phyloP scores from a whole-genome alignment of 495 filamentous ascomycete genomes.

The Chaetomidium leptoderma region DNA sequence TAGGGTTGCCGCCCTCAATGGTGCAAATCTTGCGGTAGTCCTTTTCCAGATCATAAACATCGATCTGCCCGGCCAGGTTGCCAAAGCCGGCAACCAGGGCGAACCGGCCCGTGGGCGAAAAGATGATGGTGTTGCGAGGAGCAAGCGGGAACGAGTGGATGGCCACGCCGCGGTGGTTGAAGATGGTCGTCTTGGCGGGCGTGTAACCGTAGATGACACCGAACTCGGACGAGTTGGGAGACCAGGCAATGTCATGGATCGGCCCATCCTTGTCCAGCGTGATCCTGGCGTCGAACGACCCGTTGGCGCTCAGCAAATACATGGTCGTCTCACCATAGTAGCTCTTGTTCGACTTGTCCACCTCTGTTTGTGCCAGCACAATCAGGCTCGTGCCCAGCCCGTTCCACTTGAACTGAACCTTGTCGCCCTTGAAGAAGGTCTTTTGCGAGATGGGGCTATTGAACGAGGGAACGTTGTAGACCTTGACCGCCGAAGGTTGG shows the following conservation, averaged over 20 bases:
- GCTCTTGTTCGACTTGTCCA: conserved; percentile 95
- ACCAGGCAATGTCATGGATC: conserved; percentile 98
- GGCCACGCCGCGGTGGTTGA: conserved; percentile 77
- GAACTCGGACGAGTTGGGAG: conserved; percentile 92
- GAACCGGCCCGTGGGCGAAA: conserved; percentile 91
- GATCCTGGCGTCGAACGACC: conserved; percentile 86
- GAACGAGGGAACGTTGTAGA: conserved; percentile 88
- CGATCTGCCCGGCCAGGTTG: conserved; percentile 95
- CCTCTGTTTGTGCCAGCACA: conserved; percentile 95
- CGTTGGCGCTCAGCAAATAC: conserved; percentile 88
- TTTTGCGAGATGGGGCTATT: conserved; percentile 80
- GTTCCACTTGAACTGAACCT: conserved; percentile 98
- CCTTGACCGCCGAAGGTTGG: conserved; percentile 86
- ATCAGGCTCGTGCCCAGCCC: conserved; percentile 81
- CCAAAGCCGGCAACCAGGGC: conserved; percentile 94
- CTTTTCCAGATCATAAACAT: conserved; percentile 92
- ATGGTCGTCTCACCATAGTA: conserved; percentile 98
- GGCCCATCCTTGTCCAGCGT: conserved; percentile 95
- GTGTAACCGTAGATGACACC: conserved; percentile 96
- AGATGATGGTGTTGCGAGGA: conserved; percentile 90
- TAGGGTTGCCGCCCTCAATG: conserved; percentile 92
- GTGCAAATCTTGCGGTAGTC: conserved; percentile 86
- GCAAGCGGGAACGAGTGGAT: conserved; percentile 76
- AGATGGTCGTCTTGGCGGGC: conserved; percentile 96
- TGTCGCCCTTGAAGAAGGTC: conserved; percentile 98